Evolutionary conservation across 192 early-diverging fungal species (phyloP).

Genomic region (Podila horticola): DNA sequence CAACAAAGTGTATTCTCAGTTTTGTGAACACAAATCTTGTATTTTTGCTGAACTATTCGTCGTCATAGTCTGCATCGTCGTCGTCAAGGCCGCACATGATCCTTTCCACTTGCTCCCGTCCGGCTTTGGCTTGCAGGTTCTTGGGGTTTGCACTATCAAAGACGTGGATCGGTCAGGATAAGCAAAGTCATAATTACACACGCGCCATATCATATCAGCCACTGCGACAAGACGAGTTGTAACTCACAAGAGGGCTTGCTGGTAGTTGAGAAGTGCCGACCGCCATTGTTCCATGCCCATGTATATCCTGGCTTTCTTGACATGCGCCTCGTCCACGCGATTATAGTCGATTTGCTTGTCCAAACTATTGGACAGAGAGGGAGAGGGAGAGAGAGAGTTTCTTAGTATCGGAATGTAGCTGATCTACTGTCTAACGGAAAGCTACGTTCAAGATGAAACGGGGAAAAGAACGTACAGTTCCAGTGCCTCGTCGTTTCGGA

Average conservation of each 20-base stretch:
- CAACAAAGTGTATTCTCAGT: too few species aligned
- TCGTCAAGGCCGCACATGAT: neutral
- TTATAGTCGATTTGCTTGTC: constrained; percentile 28
- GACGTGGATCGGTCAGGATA: neutral
- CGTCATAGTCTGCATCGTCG: neutral
- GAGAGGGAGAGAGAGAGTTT: neutral
- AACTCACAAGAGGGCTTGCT: constrained; percentile 18
- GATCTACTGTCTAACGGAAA: neutral
- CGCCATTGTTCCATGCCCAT: constrained; percentile 18
- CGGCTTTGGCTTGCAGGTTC: neutral
- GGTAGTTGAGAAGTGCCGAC: constrained; percentile 16
- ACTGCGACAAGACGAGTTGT: neutral
- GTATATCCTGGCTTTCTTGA: constrained; percentile 29
- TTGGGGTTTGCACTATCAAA: neutral
- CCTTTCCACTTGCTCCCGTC: neutral
- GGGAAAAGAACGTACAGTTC: constrained; percentile 14
- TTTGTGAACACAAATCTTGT: too few species aligned
- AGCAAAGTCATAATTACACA: neutral
- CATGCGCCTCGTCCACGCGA: constrained; percentile 11
- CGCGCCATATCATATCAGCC: neutral
- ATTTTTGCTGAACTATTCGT: too few species aligned
- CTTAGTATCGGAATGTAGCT: neutral
- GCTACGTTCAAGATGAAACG: neutral
- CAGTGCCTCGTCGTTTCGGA: constrained; percentile 19
- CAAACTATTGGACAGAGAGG: constrained; percentile 3